These are phyloP conservation scores for Cocos nucifera DNA, from an alignment of 176 grass and related monocot genomes.

Conservation along the genomic window DNA sequence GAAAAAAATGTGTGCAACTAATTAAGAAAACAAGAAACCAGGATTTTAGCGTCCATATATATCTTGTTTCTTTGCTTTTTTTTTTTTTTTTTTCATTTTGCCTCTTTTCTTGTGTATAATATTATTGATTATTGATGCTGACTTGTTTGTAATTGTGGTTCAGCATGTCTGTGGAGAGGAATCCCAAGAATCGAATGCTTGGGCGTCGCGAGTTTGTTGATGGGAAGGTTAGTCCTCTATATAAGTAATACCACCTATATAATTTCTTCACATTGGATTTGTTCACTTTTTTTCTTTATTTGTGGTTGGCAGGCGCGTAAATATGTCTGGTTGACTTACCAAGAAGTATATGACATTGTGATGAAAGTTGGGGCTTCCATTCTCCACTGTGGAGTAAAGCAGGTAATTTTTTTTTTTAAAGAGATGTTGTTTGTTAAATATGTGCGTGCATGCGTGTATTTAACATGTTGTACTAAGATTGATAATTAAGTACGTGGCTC, in stretches of 20 bases:
- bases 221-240: slow-evolving; percentile 38
- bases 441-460: no score
- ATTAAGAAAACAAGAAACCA: no score
- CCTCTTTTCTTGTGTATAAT: not conserved
- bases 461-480: no score
- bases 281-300: not conserved
- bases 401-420: slow-evolving; percentile 24
- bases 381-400: slow-evolving; percentile 42
- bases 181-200: slow-evolving; percentile 66
- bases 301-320: slow-evolving; percentile 38
- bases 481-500: no score
- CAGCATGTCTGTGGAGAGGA: slow-evolving; percentile 69
- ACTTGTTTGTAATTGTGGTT: not conserved
- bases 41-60: no score
- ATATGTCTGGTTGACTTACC: slow-evolving; percentile 67
- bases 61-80: no score
- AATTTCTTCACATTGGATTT: not conserved
- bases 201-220: slow-evolving; percentile 47
- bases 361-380: slow-evolving; percentile 65
- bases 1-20: no score
- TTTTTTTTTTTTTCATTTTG: no score
- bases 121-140: not conserved
- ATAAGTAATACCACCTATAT: not conserved
- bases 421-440: not conserved
- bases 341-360: slow-evolving; percentile 45